These are phyloP conservation scores for Paraurostyla sp. DNA, from an alignment of 73 alveolate species.

Conservation along the genomic window DNA sequence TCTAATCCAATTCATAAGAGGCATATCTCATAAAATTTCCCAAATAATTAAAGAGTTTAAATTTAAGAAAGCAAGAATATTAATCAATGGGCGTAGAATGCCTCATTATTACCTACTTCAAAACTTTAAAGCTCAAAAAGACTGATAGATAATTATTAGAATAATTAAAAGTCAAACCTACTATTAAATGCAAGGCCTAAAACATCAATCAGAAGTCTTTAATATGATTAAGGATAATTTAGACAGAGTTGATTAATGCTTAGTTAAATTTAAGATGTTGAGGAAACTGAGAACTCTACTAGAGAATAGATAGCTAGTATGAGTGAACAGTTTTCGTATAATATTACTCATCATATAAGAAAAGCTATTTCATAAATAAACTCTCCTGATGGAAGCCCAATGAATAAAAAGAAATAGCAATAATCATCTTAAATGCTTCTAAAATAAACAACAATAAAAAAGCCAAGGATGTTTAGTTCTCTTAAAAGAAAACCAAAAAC, in stretches of 20 bases:
- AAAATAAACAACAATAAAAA: background rate
- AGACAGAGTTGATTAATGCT: no score
- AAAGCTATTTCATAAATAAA: constrained; percentile 46
- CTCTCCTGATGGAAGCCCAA: constrained; percentile 31
- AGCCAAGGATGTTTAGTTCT: constrained; percentile 1
- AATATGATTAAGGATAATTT: no score
- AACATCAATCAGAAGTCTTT: no score
- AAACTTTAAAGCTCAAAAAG: no score
- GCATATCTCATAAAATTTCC: background rate
- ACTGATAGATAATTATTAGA: no score
- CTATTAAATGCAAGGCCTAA: no score
- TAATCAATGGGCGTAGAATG: no score
- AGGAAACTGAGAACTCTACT: background rate
- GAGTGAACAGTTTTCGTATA: constrained; percentile 8
- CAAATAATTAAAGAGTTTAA: no score
- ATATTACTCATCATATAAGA: background rate
- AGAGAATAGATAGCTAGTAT: background rate
- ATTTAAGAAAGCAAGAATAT: no score
- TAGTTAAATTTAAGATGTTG: background rate
- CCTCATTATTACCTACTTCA: no score
- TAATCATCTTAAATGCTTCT: background rate
- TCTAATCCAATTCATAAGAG: background rate
- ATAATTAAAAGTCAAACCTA: no score
- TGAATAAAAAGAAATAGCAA: background rate
- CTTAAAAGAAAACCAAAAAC: constrained; percentile 12